Conservation (phyloP, 495 filamentous ascomycete species). For the Chaetomium cochliodes region DNA sequence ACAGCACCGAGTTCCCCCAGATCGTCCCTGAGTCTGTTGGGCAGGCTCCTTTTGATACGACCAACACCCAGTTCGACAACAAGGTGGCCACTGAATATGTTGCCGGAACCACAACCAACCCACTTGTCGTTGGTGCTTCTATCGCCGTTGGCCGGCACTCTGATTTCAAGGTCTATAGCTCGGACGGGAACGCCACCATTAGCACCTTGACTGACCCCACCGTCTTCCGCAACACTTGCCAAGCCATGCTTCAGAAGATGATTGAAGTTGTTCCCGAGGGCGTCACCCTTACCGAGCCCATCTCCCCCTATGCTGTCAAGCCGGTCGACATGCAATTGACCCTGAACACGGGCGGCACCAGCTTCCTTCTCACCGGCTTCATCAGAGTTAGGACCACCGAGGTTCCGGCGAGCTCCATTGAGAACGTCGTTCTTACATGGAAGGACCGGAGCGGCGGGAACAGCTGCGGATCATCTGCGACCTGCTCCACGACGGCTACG, state of each 20-base stretch:
- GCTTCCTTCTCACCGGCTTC: slow-evolving; percentile 41
- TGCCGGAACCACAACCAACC: slow-evolving; percentile 51
- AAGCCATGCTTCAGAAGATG: slow-evolving; percentile 56
- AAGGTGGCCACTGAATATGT: slow-evolving; percentile 57
- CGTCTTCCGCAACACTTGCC: slow-evolving; percentile 50
- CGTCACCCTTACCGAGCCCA: slow-evolving; percentile 51
- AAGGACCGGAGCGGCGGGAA: slow-evolving; percentile 95
- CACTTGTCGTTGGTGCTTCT: slow-evolving; percentile 52
- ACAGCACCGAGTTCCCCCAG: slow-evolving; percentile 54
- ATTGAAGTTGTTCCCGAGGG: slow-evolving; percentile 58
- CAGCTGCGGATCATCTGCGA: slow-evolving; percentile 52
- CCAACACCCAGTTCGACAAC: slow-evolving; percentile 53
- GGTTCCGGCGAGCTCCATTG: slow-evolving; percentile 34
- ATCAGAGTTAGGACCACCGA: slow-evolving; percentile 48
- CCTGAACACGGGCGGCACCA: slow-evolving; percentile 39
- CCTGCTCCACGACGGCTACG: slow-evolving; percentile 46
- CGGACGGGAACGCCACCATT: slow-evolving; percentile 58
- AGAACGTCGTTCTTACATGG: slow-evolving; percentile 67
- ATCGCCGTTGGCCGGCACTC: slow-evolving; percentile 45
- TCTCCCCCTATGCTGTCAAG: slow-evolving; percentile 60
- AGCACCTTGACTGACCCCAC: slow-evolving; percentile 43
- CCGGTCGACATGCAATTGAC: slow-evolving; percentile 52
- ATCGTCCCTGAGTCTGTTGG: slow-evolving; percentile 47
- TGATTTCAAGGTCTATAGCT: slow-evolving; percentile 57
- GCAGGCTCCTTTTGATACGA: slow-evolving; percentile 46